Base-by-base conservation (phyloP, 2,329 filamentous ascomycete genomes). In the Tolypocladium paradoxum region DNA sequence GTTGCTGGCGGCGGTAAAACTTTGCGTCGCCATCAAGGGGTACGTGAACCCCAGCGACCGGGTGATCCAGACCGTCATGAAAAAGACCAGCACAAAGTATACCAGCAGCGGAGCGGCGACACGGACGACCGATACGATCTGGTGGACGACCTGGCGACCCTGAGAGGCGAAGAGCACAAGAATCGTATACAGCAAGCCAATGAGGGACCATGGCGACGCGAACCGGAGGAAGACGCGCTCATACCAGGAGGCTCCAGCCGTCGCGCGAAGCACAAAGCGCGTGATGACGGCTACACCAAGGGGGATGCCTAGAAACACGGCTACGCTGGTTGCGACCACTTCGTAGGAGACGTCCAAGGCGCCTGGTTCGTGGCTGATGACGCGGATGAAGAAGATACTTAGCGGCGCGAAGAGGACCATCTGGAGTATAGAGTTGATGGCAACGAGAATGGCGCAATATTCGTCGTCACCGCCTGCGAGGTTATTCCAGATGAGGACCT, bases 1-100 rank as follows among this genome's bases (percentile, higher is more conserved):
- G 64, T 96, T 96, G 66, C 90, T 95, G 1, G 88, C 87, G 0
- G 89, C 90, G 0, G 88, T 95, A 62, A 95, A 93, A 63, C 87
- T 90, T 69, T 95, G 89, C 2, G 89, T 91, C 11, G 79, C 77
- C 1, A 80, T 77, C 1, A 90, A 66, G 35, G 77, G 76, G 64
- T 93, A 95, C 0, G 81, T 82, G 54, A 90, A 90, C 0, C 88
- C 86, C 18, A 85, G 69, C 18, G 74, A 77, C 48, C 77, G 74
- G 4, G 82, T 78, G 2, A 84, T 70, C 47, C 73, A 73, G 1
- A 92, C 72, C 0, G 88, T 93, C 2, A 74, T 61, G 48, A 82
- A 81, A 72, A 95, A 96, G 53, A 93, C 80, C 55, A 85, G 68
- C 1, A 82, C 61, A 62, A 96, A 96, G 64, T 95, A 96, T 0